phyloP scores from a whole-genome alignment of 768 basidiomycete genomes.

The Tricholoma flavovirens region DNA sequence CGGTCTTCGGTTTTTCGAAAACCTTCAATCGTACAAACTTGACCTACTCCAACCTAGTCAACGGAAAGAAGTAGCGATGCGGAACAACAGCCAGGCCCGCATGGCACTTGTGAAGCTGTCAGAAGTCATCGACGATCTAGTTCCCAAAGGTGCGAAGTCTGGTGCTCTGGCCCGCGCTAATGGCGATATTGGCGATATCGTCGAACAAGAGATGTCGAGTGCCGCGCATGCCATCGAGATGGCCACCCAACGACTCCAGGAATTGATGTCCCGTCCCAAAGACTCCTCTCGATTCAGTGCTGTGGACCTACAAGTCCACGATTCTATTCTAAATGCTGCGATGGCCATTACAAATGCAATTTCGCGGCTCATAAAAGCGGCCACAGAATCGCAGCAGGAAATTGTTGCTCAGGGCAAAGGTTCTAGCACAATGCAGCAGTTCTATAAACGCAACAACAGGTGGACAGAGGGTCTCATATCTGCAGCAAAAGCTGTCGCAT shows the following conservation, averaged over 20 bases:
- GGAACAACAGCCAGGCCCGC: constrained; percentile 86
- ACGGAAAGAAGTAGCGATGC: constrained; percentile 81
- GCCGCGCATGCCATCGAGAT: constrained; percentile 91
- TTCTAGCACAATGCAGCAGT: constrained; percentile 87
- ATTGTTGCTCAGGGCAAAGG: constrained; percentile 95
- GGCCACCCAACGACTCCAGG: constrained; percentile 85
- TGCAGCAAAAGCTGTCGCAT: constrained; percentile 96
- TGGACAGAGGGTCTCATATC: constrained; percentile 99
- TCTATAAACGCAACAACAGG: constrained; percentile 99
- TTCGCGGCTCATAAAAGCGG: constrained; percentile 89
- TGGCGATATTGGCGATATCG: constrained; percentile 93
- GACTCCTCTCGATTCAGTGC: constrained; percentile 85
- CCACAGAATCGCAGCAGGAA: constrained; percentile 97
- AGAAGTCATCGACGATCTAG: constrained; percentile 77
- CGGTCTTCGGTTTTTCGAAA: constrained; percentile 88
- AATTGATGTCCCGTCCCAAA: constrained; percentile 86
- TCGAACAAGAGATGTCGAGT: constrained; percentile 93
- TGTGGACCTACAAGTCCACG: constrained; percentile 94
- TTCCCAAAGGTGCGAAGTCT: constrained; percentile 77
- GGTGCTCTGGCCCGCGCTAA: constrained; percentile 68
- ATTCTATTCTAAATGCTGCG: constrained; percentile 90
- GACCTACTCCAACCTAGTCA: constrained; percentile 69
- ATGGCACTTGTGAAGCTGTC: constrained; percentile 78
- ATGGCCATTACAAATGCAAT: constrained; percentile 96
- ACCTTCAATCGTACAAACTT: constrained; percentile 93